Evolutionary conservation across 1,139 yeast genomes (phyloP).

Genomic region (Blastobotrys indianensis): DNA sequence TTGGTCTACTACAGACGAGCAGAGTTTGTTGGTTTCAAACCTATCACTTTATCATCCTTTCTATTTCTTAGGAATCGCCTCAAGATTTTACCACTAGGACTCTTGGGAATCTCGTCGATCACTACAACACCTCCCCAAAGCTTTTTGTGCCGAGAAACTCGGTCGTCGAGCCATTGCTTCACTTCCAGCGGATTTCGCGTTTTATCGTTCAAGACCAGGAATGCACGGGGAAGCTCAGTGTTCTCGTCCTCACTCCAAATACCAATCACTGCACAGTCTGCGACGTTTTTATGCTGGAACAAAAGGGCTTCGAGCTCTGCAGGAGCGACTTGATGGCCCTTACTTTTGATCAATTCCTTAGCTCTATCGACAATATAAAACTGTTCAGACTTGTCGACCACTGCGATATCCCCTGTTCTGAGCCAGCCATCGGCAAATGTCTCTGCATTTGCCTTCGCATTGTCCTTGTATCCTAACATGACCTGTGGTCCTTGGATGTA

Average conservation of each 20-base stretch:
- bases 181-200: constrained; percentile 20
- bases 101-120: constrained; percentile 34
- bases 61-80: constrained; percentile 28
- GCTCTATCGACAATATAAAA: constrained; percentile 65
- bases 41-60: constrained; percentile 5
- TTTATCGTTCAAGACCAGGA: constrained; percentile 24
- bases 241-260: constrained; percentile 28
- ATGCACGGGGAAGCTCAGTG: constrained; percentile 37
- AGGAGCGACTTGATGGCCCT: constrained; percentile 80
- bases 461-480: constrained; percentile 55
- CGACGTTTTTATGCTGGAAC: constrained; percentile 37
- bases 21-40: not conserved
- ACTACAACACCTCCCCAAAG: constrained; percentile 38
- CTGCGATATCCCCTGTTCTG: constrained; percentile 72
- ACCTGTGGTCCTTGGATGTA: constrained; percentile 67
- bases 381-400: constrained; percentile 47
- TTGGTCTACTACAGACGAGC: constrained; percentile 3
- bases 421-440: constrained; percentile 65
- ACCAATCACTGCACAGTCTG: constrained; percentile 36
- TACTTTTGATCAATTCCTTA: constrained; percentile 74
- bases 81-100: constrained; percentile 37
- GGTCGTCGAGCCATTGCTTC: constrained; percentile 31
- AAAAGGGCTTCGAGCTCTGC: constrained; percentile 68
- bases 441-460: constrained; percentile 46
- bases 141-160: constrained; percentile 36